These are phyloP conservation scores for Annulohypoxylon moriforme DNA, from an alignment of 495 filamentous ascomycete genomes.

Conservation along the genomic window DNA sequence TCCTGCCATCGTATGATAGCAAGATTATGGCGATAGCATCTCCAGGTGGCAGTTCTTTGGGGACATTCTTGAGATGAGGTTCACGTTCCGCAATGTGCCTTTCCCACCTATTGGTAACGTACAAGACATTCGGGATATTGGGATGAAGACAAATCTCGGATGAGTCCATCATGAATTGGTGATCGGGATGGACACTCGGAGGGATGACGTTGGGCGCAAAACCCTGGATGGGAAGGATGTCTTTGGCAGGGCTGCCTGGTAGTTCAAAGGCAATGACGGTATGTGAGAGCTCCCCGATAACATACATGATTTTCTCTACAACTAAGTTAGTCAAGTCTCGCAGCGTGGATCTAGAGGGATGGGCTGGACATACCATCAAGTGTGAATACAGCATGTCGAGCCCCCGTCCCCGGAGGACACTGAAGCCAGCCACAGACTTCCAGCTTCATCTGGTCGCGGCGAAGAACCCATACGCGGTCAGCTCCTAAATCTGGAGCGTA, in stretches of 20 bases:
- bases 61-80: not conserved
- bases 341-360: not conserved
- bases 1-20: not conserved
- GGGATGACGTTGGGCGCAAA: not conserved
- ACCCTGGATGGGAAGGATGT: not conserved
- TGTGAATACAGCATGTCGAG: not conserved
- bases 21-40: not conserved
- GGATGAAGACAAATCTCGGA: not conserved
- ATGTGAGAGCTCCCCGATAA: not conserved
- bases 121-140: not conserved
- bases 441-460: not conserved
- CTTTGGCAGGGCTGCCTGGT: not conserved
- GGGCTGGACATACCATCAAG: not conserved
- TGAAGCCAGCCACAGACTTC: not conserved
- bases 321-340: not conserved
- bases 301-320: not conserved
- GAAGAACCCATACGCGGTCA: not conserved
- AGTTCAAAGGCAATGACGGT: not conserved
- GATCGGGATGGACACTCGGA: not conserved
- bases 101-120: not conserved
- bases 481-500: not conserved
- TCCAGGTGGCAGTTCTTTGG: not conserved
- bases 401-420: not conserved
- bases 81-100: not conserved
- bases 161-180: not conserved